Percentiles rank a stretch among this genome's conserved stretches.
Evolutionary conservation across 2,329 filamentous ascomycete genomes (phyloP).

Genomic region (Phialophora verrucosa): DNA sequence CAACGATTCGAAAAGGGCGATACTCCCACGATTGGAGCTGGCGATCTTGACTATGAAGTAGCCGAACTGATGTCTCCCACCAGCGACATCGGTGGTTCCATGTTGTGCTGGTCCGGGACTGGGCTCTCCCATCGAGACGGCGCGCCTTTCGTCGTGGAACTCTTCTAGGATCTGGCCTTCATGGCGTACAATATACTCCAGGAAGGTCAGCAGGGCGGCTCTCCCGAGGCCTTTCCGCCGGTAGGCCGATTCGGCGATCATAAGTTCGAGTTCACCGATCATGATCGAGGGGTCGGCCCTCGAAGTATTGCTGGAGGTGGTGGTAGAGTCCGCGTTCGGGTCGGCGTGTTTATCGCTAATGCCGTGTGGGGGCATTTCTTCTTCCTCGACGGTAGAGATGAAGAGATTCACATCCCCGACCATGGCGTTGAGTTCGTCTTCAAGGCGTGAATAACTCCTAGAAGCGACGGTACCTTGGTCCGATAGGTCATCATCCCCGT

Average conservation of each 20-base stretch:
- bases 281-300: background rate
- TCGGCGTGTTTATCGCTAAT: slow-evolving; percentile 36
- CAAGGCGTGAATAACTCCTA: background rate
- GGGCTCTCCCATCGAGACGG: background rate
- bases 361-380: slow-evolving; percentile 2
- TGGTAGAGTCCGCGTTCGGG: background rate
- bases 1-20: slow-evolving; percentile 65
- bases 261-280: slow-evolving; percentile 81
- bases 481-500: slow-evolving; percentile 57
- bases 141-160: slow-evolving; percentile 46
- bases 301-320: background rate
- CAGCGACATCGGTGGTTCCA: background rate
- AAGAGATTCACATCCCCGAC: slow-evolving; percentile 83
- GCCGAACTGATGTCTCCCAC: slow-evolving; percentile 38
- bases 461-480: slow-evolving; percentile 42
- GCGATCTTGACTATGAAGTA: slow-evolving; percentile 68
- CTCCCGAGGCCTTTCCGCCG: slow-evolving; percentile 70
- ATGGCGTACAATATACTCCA: slow-evolving; percentile 69
- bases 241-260: slow-evolving; percentile 70
- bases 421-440: slow-evolving; percentile 55
- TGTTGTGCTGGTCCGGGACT: background rate
- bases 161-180: slow-evolving; percentile 62
- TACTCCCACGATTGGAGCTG: slow-evolving; percentile 60
- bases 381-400: slow-evolving; percentile 62
- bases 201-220: slow-evolving; percentile 68